phyloP scores from a whole-genome alignment of 2,329 filamentous ascomycete genomes.

The Penicillium sp. region DNA sequence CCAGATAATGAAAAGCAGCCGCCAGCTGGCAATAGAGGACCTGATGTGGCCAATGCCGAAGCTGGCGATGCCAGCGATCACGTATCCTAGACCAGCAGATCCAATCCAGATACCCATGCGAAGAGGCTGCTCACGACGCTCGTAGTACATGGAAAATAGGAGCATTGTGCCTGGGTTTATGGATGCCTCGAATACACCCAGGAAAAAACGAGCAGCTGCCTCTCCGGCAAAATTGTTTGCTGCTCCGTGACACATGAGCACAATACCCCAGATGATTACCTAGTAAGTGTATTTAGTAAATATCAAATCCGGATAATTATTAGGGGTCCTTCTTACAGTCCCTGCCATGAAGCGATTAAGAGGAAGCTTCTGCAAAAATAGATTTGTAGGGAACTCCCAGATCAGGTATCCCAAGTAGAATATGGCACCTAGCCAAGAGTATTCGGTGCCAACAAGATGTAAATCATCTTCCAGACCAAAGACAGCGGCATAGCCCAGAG shows the following conservation, averaged over 20 bases:
- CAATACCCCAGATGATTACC: neutral
- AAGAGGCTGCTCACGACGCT: neutral
- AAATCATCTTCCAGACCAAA: neutral
- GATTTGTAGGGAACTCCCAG: neutral
- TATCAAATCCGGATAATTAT: neutral
- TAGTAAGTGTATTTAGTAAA: neutral
- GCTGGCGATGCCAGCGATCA: neutral
- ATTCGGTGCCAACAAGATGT: neutral
- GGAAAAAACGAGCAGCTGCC: neutral
- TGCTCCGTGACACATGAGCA: neutral
- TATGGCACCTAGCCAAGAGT: neutral
- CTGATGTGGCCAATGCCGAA: neutral
- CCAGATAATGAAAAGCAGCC: neutral
- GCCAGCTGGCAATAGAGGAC: neutral
- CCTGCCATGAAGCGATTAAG: neutral
- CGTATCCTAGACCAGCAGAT: neutral
- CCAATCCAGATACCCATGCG: neutral
- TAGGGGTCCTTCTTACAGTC: neutral
- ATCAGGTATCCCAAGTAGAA: constrained; percentile 1
- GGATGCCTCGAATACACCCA: neutral
- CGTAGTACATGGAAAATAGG: neutral
- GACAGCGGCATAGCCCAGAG: neutral
- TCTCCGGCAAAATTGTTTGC: neutral
- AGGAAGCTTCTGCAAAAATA: neutral
- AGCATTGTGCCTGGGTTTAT: neutral